Evolutionary conservation across 148 eudicot genomes (phyloP).

Genomic region (Rhododendron molle): DNA sequence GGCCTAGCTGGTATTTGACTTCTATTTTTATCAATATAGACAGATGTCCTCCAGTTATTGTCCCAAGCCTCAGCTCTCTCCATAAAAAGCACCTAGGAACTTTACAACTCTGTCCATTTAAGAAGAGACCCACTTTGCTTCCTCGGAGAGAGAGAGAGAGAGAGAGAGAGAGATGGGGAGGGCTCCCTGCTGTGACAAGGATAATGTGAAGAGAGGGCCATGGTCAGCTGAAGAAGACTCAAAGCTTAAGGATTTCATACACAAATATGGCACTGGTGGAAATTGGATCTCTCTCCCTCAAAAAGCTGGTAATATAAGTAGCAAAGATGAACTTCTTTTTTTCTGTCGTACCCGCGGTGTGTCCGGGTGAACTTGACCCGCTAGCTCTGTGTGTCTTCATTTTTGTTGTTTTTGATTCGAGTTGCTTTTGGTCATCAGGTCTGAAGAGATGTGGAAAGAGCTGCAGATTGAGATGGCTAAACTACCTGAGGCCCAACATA

Average conservation of each 20-base stretch:
- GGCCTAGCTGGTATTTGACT: background rate
- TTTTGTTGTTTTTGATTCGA: background rate
- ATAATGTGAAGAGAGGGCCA: conserved; percentile 35
- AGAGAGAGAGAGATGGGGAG: conserved; percentile 33
- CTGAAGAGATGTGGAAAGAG: conserved; percentile 35
- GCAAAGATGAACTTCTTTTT: background rate
- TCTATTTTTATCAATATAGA: background rate
- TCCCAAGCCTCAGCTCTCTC: conserved; percentile 8
- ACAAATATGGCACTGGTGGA: conserved; percentile 31
- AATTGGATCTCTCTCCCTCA: conserved; percentile 39
- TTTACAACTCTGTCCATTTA: conserved; percentile 1
- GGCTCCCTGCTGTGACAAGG: conserved; percentile 39
- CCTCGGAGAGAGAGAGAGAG: background rate
- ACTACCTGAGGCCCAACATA: conserved; percentile 34
- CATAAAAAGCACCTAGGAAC: conserved; percentile 14
- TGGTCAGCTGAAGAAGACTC: conserved; percentile 37
- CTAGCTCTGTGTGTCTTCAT: background rate
- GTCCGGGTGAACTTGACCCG: background rate
- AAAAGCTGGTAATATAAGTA: conserved; percentile 24
- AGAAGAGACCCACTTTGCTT: background rate
- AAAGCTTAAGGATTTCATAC: conserved; percentile 30
- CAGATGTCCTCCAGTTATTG: background rate
- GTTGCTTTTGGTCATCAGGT: conserved; percentile 5
- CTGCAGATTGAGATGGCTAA: conserved; percentile 37
- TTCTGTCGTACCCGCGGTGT: background rate